Conservation (phyloP, 2,329 filamentous ascomycete genomes). For the Anisogramma anomala region DNA sequence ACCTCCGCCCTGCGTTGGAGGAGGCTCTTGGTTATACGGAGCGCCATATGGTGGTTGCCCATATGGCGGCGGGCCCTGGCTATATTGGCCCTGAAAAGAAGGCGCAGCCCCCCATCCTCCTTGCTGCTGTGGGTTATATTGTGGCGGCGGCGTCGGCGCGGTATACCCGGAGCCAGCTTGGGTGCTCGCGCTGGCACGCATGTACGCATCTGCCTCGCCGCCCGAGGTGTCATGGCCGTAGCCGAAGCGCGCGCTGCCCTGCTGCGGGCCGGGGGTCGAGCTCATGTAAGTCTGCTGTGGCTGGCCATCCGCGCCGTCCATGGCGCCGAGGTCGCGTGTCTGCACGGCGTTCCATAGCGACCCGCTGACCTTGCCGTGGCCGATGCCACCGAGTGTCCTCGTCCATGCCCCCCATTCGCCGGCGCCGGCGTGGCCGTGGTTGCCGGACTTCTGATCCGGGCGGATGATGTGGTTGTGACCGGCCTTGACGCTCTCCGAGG, state of each 20-base stretch:
- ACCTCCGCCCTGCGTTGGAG: neutral
- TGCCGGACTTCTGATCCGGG: conserved; percentile 21
- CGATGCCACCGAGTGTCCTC: conserved; percentile 22
- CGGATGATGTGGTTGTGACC: conserved; percentile 65
- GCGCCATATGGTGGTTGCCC: neutral
- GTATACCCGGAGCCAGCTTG: conserved; percentile 12
- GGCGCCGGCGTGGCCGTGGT: conserved; percentile 18
- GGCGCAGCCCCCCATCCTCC: too few relatives aligned
- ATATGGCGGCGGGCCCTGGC: neutral
- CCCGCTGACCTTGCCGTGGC: conserved; percentile 46
- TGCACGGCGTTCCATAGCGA: conserved; percentile 52
- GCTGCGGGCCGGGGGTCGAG: conserved; percentile 12
- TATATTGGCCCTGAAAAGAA: neutral
- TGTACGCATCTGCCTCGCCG: conserved; percentile 12
- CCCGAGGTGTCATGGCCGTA: conserved; percentile 5
- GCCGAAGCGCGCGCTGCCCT: conserved; percentile 10
- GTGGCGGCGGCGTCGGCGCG: conserved; percentile 23
- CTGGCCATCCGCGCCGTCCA: conserved; percentile 36
- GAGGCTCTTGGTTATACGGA: conserved; percentile 4
- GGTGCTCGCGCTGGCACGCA: conserved; percentile 12
- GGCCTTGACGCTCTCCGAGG: conserved; percentile 68
- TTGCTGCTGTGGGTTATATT: conserved; percentile 15
- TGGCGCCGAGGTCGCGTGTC: conserved; percentile 44
- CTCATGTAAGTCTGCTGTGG: conserved; percentile 18
- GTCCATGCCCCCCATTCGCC: conserved; percentile 27